Conservation (phyloP, 495 filamentous ascomycete genomes). For the Tricharina praecox region DNA sequence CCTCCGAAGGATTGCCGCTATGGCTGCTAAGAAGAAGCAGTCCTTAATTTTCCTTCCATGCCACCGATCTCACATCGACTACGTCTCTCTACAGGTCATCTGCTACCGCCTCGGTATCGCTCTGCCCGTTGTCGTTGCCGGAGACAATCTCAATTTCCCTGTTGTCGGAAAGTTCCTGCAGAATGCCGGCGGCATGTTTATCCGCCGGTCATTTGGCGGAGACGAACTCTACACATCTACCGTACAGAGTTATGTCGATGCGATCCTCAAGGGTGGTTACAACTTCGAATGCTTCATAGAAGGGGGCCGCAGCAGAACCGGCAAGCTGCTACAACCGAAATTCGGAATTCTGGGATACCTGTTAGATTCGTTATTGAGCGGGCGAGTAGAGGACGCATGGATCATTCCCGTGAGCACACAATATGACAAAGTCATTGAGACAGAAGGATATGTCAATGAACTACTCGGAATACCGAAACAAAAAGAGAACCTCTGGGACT, state of each 20-base stretch:
- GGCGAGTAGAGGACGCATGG: constrained; percentile 76
- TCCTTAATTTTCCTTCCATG: constrained; percentile 92
- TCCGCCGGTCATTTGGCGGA: constrained; percentile 79
- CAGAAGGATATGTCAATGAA: constrained; percentile 88
- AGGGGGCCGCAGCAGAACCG: constrained; percentile 77
- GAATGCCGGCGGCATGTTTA: constrained; percentile 93
- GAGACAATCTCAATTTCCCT: constrained; percentile 91
- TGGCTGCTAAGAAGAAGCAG: constrained; percentile 72
- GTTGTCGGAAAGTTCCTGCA: constrained; percentile 79
- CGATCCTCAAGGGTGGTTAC: constrained; percentile 70
- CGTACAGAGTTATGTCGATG: constrained; percentile 92
- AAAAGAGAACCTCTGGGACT: constrained; percentile 80
- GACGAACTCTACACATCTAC: constrained; percentile 78
- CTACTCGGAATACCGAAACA: constrained; percentile 84
- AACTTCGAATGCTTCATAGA: constrained; percentile 97
- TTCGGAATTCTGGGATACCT: constrained; percentile 94
- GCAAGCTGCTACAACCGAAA: constrained; percentile 82
- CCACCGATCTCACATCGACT: constrained; percentile 88
- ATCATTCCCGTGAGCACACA: constrained; percentile 91
- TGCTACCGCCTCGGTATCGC: constrained; percentile 84
- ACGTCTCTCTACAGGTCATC: constrained; percentile 81
- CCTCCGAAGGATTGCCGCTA: constrained; percentile 59
- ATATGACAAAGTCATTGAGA: constrained; percentile 97
- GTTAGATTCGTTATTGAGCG: constrained; percentile 70
- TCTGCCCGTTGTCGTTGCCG: constrained; percentile 82